Percentiles rank a stretch among this genome's conserved stretches.
phyloP scores from a whole-genome alignment of 257 asterid genomes.

The Forsythia suspensa region DNA sequence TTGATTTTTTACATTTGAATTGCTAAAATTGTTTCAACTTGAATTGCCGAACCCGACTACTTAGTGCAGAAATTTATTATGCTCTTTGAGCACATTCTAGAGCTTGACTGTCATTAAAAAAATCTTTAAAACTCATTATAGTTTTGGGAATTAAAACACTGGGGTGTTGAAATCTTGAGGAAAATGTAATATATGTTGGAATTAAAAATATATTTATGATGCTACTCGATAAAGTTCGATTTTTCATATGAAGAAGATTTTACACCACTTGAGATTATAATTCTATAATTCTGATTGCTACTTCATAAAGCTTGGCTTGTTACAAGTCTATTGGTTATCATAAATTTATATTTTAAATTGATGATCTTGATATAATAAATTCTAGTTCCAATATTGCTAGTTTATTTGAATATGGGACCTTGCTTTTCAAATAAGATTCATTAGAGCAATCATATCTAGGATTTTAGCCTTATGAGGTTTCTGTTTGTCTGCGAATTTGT shows the following conservation, averaged over 20 bases:
- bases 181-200: too few species aligned
- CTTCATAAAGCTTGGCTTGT: background rate
- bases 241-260: background rate
- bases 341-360: background rate
- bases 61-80: conserved; percentile 19
- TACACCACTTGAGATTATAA: background rate
- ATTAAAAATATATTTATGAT: too few species aligned
- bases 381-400: background rate
- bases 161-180: too few species aligned
- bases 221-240: background rate
- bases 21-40: conserved; percentile 58
- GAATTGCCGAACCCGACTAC: conserved; percentile 53
- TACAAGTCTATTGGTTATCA: background rate
- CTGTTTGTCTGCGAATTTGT: background rate
- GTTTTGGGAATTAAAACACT: background rate
- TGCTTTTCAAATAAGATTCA: background rate
- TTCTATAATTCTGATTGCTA: background rate
- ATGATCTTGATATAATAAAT: background rate
- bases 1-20: background rate
- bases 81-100: conserved; percentile 21
- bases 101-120: conserved; percentile 26
- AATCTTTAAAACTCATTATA: background rate
- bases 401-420: background rate
- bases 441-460: background rate
- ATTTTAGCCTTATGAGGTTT: background rate